Percentiles rank a stretch among this genome's conserved stretches.
Conservation (phyloP, 805 yeast genomes). For the Nakazawaea anatomiae region DNA sequence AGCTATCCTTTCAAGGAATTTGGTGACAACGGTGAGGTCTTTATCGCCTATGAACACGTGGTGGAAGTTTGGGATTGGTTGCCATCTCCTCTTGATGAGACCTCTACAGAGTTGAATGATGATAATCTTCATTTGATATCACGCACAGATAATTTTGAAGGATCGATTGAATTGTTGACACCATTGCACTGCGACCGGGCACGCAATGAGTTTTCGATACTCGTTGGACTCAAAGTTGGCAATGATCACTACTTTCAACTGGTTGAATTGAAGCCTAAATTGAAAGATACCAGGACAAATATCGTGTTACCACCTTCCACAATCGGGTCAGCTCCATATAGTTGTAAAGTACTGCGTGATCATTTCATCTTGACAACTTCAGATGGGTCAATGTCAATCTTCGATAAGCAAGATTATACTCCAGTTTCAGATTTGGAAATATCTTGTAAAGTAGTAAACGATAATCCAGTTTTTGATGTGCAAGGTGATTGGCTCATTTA, state of each 20-base stretch:
- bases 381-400: constrained; percentile 23
- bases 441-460: constrained; percentile 21
- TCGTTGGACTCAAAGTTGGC: constrained; percentile 8
- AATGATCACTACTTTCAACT: constrained; percentile 12
- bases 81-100: constrained; percentile 15
- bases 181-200: constrained; percentile 21
- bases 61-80: constrained; percentile 37
- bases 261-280: constrained; percentile 6
- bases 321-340: constrained; percentile 19
- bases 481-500: constrained; percentile 45
- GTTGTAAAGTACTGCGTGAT: constrained; percentile 13
- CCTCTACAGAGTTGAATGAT: not conserved
- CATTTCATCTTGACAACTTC: constrained; percentile 21
- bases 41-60: constrained; percentile 20
- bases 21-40: constrained; percentile 33
- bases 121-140: constrained; percentile 24
- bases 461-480: constrained; percentile 40
- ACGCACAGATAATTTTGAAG: constrained; percentile 9
- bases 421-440: constrained; percentile 11
- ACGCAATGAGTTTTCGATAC: constrained; percentile 17
- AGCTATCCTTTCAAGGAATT: constrained; percentile 19
- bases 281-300: constrained; percentile 13
- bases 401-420: constrained; percentile 14
- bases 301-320: constrained; percentile 22
- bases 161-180: constrained; percentile 11